Evolutionary conservation across 2,329 filamentous ascomycete genomes (phyloP).

Genomic region (Pseudofabraea citricarpa): DNA sequence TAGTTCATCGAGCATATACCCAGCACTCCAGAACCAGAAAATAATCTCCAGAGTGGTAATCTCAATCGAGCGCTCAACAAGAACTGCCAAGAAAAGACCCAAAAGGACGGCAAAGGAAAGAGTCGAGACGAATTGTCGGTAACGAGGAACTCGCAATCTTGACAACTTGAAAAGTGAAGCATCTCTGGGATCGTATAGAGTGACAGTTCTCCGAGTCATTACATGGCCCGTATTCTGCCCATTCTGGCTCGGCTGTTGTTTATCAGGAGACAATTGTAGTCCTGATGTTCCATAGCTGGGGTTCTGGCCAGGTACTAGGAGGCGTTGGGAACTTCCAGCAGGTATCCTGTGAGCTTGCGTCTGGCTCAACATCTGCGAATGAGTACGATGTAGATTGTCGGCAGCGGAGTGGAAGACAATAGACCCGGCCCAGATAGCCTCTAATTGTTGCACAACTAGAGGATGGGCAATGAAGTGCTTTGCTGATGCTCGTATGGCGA

Average conservation of each 20-base stretch:
- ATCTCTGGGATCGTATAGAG: slow-evolving; percentile 83
- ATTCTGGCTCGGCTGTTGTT: slow-evolving; percentile 5
- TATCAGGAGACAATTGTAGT: slow-evolving; percentile 21
- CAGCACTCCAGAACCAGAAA: slow-evolving; percentile 97
- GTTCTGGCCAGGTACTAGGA: slow-evolving; percentile 17
- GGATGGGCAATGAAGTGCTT: slow-evolving; percentile 92
- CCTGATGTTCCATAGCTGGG: slow-evolving; percentile 33
- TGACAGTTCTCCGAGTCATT: slow-evolving; percentile 56
- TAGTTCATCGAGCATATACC: slow-evolving; percentile 94
- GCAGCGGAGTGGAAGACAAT: slow-evolving; percentile 91
- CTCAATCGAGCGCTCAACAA: slow-evolving; percentile 67
- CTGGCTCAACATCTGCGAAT: slow-evolving; percentile 28
- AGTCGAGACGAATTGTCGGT: slow-evolving; percentile 86
- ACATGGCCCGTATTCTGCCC: slow-evolving; percentile 7
- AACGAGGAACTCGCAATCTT: slow-evolving; percentile 82
- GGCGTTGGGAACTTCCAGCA: slow-evolving; percentile 12
- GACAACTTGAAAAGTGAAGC: slow-evolving; percentile 91
- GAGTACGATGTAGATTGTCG: slow-evolving; percentile 72
- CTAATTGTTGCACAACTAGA: slow-evolving; percentile 87
- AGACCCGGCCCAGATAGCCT: slow-evolving; percentile 93
- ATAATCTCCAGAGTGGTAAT: slow-evolving; percentile 83
- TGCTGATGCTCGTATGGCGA: slow-evolving; percentile 87
- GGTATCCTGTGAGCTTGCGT: slow-evolving; percentile 5
- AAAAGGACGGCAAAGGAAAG: slow-evolving; percentile 82
- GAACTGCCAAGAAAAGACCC: slow-evolving; percentile 77